Conservation (phyloP, 345 rosid genomes). For the Lepidium africanum region DNA sequence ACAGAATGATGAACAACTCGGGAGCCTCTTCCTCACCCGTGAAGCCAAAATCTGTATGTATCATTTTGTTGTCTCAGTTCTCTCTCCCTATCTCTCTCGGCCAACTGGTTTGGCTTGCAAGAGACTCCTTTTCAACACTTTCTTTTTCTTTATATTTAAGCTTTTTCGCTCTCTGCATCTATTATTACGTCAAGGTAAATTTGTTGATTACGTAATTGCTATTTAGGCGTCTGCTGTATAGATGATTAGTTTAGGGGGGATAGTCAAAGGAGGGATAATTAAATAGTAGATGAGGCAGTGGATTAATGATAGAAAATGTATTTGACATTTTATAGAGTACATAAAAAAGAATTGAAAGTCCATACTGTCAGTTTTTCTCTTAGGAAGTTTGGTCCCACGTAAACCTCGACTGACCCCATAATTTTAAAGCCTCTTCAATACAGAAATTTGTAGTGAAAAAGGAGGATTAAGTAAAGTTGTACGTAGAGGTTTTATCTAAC, state of each 20-base stretch:
- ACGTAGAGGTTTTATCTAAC: background rate
- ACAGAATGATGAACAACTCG: conserved; percentile 50
- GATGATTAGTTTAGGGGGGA: background rate
- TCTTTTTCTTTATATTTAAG: background rate
- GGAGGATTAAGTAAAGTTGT: background rate
- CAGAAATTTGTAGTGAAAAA: background rate
- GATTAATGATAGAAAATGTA: background rate
- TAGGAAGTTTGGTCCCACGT: background rate
- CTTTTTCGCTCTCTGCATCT: conserved; percentile 2
- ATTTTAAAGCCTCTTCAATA: background rate
- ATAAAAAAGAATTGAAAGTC: background rate
- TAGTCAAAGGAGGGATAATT: background rate
- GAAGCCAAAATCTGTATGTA: conserved; percentile 34
- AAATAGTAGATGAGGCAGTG: background rate
- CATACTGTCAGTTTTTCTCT: background rate
- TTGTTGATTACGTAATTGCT: background rate
- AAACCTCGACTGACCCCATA: background rate
- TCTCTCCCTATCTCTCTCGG: background rate
- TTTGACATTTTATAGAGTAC: too few species aligned
- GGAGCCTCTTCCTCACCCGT: conserved; percentile 48
- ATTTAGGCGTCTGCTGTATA: background rate
- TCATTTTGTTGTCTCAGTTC: conserved; percentile 18
- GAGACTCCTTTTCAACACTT: background rate
- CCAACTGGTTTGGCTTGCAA: conserved; percentile 20
- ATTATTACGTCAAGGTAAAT: background rate